Base-by-base conservation (phyloP, 2,329 filamentous ascomycete genomes). In the Fusarium sp. region DNA sequence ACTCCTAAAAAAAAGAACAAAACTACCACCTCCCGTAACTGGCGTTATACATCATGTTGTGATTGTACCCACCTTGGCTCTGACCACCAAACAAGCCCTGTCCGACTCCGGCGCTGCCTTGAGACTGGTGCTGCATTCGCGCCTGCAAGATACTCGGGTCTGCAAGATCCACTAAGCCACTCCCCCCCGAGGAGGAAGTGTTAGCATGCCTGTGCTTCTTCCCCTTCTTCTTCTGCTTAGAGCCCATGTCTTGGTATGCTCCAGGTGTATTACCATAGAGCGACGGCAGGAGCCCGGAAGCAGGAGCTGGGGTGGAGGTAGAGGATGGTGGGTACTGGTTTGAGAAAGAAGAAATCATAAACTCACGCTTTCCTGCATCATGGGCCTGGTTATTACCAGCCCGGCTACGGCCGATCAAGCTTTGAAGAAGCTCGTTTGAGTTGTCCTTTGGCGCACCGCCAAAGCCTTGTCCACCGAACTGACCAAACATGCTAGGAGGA, bases 161-260 rank as follows among this genome's bases (percentile, higher is more conserved):
- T 88, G 93, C 94, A 95, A 97, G 94, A 97, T 98, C 95, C 87
- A 97, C 95, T 95, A 98, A 90, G 87, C 93, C 95, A 93, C 94
- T 93, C 90, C 94, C 95, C 87, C 92, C 92, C 90, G 94, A 97
- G 91, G 95, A 98, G 93, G 95, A 97, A 95, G 95, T 98, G 94
- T 98, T 97, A 96, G 94, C 95, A 91, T 98, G 95, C 91, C 95
- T 97, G 89, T 98, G 95, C 94, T 98, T 98, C 91, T 97, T 98
- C 87, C 94, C 94, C 94, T 97, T 97, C 90, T 97, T 98, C 92
- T 97, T 97, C 90, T 97, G 94, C 91, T 97, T 97, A 86, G 93
- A 91, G 85, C 92, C 92, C 85, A 91, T 91, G 81, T 97, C 94
- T 90, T 95, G 92, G 86, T 93, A 94, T 84, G 90, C 89, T 86